phyloP scores from a whole-genome alignment of 208 protist species.

The Trypanosoma melophagium region DNA sequence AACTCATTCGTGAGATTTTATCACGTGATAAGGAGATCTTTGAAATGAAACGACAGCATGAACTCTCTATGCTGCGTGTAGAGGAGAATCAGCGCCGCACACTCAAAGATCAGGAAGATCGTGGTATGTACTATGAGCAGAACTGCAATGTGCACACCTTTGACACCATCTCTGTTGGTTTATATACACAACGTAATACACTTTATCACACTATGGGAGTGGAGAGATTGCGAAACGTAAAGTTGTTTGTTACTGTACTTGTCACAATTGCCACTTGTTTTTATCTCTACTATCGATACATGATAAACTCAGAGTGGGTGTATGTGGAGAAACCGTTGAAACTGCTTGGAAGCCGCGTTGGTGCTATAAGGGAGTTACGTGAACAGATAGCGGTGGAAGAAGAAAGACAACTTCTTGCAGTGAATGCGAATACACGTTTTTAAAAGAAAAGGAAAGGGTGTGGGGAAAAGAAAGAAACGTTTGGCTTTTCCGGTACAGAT shows the following conservation, averaged over 20 bases:
- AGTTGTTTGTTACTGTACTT: conserved; percentile 70
- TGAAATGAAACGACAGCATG: conserved; percentile 87
- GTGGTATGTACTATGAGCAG: conserved; percentile 91
- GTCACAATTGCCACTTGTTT: conserved; percentile 58
- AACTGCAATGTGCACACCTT: conserved; percentile 90
- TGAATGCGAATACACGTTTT: too few species aligned
- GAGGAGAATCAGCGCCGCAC: conserved; percentile 82
- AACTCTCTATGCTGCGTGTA: conserved; percentile 89
- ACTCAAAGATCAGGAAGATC: conserved; percentile 86
- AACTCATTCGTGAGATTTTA: conserved; percentile 72
- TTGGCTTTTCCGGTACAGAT: too few species aligned
- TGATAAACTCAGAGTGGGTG: conserved; percentile 81
- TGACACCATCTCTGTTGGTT: conserved; percentile 81
- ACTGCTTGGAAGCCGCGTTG: conserved; percentile 68
- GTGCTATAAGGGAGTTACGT: conserved; percentile 57
- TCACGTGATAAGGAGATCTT: conserved; percentile 88
- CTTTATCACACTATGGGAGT: conserved; percentile 86
- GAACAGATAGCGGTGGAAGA: conserved; percentile 45
- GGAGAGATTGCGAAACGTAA: conserved; percentile 83
- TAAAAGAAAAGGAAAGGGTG: too few species aligned
- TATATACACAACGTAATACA: conserved; percentile 86
- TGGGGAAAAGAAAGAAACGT: too few species aligned
- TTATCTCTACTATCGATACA: conserved; percentile 88
- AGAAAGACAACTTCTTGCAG: conserved; percentile 22
- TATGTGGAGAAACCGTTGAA: conserved; percentile 79